Base-by-base conservation (phyloP, 768 basidiomycete genomes). In the Naganishia friedmannii region DNA sequence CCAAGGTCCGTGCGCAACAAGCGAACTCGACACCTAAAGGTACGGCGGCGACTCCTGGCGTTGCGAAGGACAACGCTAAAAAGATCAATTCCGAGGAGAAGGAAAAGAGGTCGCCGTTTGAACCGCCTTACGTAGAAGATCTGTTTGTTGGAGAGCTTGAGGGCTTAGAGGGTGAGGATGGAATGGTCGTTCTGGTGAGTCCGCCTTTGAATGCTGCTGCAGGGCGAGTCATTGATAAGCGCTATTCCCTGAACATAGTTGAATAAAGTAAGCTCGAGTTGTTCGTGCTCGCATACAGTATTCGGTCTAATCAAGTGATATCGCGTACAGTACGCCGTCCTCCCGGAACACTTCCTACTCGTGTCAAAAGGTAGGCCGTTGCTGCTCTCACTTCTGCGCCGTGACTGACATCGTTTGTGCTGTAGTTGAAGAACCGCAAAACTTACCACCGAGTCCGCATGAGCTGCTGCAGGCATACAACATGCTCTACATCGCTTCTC, bases 271-370 rank as follows among this genome's bases (percentile, higher is more conserved):
- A 42, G 31, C 54, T 73, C 56, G n/a, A 1, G 42, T 39, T 28
- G n/a, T 8, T 26, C 2, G 26, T 37, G 15, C n/a, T 3, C 58
- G 17, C 12, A n/a, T 15, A 12, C 34, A 37, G 23, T 12, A 63
- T 7, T 21, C 28, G 46, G 21, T 46, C 65, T 28, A 65, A 28
- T 39, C 26, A 42, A 60, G n/a, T 39, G 23, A 23, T 68, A 5
- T 19, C 45, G 19, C 17, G 21, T 15, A 54, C 66, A 80, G 82
- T 95, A 86, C 80, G 88, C 91, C 37, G 86, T 96, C 23, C 86
- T 91, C 10, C 89, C 89, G 0, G 84, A 88, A 54, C 94, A 97
- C 77, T 92, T 96, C 75, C 83, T 96, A n/a, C 81, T 96, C 66
- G 87, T 90, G 53, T 90, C 90, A 26, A 92, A 91, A 85, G 89